Base-by-base conservation (phyloP, 1,139 yeast species). In the Hanseniaspora uvarum region DNA sequence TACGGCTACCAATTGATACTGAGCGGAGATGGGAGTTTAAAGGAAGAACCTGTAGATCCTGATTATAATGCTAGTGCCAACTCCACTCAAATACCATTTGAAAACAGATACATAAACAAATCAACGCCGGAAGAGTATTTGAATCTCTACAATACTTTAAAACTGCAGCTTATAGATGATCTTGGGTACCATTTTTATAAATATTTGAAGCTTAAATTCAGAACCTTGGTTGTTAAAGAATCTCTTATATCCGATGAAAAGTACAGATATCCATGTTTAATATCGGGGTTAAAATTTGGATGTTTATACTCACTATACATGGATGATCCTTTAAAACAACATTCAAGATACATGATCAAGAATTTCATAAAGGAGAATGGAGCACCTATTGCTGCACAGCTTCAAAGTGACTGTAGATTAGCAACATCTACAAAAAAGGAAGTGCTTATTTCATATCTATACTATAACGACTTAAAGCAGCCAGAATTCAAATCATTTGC, bases 381-480 rank as follows among this genome's bases (percentile, higher is more conserved):
- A 26, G 24, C 44, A 11, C 34, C 46, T 21, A 18, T 41, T 14
- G n/a, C 40, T 12, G 26, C 36, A 8, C 53, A 50, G n/a, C 28
- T 50, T 2, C 53, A 50, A 37, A 50, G 53, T 44, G 48, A 43
- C 30, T 43, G 46, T 10, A 50, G 53, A 50, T 16, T 50, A 12
- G 53, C 44, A 1, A 43, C 53, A n/a, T 8, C 48, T 11, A 50
- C 53, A 8, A 43, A 43, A 30, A 50, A 50, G n/a, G 44, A 50
- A 33, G 48, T 50, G 16, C 31, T 50, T 10, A 30, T 33, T 12
- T 28, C 48, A 2, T 50, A 28, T 36, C n/a, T 33, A 2, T 11
- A 12, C 6, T 30, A 14, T 12, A 21, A 30, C 21, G 38, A 44
- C 24, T 30, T 4, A 21, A 36, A 40, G 23, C 4, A n/a, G 8